These are phyloP conservation scores for Backusella sp. DNA, from an alignment of 192 early-diverging fungal genomes.

Conservation along the genomic window DNA sequence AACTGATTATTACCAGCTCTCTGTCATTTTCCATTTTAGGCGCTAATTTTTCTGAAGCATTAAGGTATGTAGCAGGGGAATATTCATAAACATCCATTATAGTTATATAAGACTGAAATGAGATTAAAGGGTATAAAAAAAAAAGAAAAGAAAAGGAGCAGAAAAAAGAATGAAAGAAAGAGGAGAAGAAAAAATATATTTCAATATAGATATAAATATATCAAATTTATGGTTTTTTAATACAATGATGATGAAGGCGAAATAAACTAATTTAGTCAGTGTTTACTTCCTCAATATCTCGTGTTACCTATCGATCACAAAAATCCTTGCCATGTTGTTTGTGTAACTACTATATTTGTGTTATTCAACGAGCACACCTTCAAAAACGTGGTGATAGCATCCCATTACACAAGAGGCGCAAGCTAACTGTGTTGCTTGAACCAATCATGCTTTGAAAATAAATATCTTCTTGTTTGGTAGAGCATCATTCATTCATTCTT, in stretches of 20 bases:
- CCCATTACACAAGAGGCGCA: not conserved
- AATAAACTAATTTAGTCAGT: not conserved
- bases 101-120: not conserved
- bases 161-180: not conserved
- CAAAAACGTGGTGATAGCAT: conserved; percentile 2
- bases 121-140: not conserved
- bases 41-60: not conserved
- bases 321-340: conserved; percentile 7
- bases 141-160: not conserved
- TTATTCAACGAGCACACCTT: not conserved
- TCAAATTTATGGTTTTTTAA: not conserved
- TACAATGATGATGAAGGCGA: not conserved
- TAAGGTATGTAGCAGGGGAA: not conserved
- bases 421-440: not conserved
- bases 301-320: not conserved
- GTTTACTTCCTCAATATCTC: not conserved
- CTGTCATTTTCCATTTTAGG: not conserved
- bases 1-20: not conserved
- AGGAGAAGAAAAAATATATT: not conserved
- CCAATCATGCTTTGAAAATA: not conserved
- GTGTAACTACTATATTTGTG: not conserved
- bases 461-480: not conserved
- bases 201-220: not conserved
- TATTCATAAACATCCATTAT: conserved; percentile 4
- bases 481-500: not conserved